Base-by-base conservation (phyloP, 2,329 filamentous ascomycete genomes). In the Tolypocladium amazonense region DNA sequence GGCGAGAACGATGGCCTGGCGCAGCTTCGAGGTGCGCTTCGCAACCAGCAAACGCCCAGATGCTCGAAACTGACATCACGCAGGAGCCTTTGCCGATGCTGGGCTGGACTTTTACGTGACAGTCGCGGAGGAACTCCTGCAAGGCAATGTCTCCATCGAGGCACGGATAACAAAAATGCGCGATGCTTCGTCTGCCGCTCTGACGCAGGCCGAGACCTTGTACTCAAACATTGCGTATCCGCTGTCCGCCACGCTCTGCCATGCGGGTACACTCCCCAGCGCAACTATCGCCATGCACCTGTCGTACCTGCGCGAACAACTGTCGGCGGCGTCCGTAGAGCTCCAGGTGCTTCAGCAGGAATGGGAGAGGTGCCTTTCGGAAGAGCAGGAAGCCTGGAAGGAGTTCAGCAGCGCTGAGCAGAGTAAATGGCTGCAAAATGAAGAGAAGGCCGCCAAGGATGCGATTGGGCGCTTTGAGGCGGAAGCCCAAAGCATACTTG, bases 191-290 rank as follows among this genome's bases (percentile, higher is more conserved):
- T 55, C 65, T 0, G 55, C 60, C 0, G 58, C 62, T 1, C 54
- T 69, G 3, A 53, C 62, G 1, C 59, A 64, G 15, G 62, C 65
- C 18, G 60, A 67, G 3, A 41, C 57, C 0, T 58, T 75, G 2
- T 74, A 74, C 53, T 60, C 62, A 35, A 73, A 73, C 60, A 67
- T 75, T 8, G 58, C 64, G 0, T 67, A 66, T n/a, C 72, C 72
- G 0, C 60, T 75, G 1, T 67, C 67, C 0, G 67, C 65, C 1
- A 75, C 73, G 0, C 59, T 72, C 4, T 75, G 72, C 23, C 64
- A 68, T 41, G 65, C 66, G 0, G 57, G 64, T 20, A 62, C 58
- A 0, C 58, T 65, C 11, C 64, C 70, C 0, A 58, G 58, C n/a
- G 68, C 67, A 0, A 71, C 65, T 0, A 62, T 75, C 1, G 59